Evolutionary conservation across 306 rosid genomes (phyloP).

Genomic region (Trichosanthes truncata): DNA sequence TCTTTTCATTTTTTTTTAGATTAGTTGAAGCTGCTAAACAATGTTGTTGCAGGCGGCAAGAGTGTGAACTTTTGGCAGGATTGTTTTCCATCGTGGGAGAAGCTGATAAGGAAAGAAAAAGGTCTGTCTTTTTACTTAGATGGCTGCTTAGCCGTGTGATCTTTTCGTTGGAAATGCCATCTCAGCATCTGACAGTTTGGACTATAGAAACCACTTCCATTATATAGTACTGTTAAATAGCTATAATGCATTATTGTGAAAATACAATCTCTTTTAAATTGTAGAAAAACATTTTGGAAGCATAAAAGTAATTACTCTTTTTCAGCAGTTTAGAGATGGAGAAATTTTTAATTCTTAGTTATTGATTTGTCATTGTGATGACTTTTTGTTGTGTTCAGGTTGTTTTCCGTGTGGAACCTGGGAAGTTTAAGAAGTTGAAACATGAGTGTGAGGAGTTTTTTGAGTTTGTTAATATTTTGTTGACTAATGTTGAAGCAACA

Average conservation of each 20-base stretch:
- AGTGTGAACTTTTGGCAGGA: conserved; percentile 63
- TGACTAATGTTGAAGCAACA: conserved; percentile 26
- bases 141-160: not conserved
- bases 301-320: not conserved
- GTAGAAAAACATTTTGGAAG: not conserved
- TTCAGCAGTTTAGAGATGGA: not conserved
- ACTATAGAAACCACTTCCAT: not conserved
- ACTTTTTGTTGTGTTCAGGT: conserved; percentile 30
- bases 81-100: conserved; percentile 28
- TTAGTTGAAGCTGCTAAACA: not conserved
- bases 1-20: not conserved
- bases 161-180: not conserved
- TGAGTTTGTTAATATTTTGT: conserved; percentile 26
- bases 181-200: not conserved
- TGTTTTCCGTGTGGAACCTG: conserved; percentile 62
- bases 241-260: not conserved
- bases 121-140: conserved; percentile 23
- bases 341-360: not conserved
- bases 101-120: conserved; percentile 55
- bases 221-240: not conserved
- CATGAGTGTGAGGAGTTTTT: conserved; percentile 59
- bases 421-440: conserved; percentile 57
- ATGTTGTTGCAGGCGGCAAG: conserved; percentile 50
- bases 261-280: not conserved
- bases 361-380: not conserved